Conservation (phyloP, 352 stramenopile species). For the Globisporangium barbulae region DNA sequence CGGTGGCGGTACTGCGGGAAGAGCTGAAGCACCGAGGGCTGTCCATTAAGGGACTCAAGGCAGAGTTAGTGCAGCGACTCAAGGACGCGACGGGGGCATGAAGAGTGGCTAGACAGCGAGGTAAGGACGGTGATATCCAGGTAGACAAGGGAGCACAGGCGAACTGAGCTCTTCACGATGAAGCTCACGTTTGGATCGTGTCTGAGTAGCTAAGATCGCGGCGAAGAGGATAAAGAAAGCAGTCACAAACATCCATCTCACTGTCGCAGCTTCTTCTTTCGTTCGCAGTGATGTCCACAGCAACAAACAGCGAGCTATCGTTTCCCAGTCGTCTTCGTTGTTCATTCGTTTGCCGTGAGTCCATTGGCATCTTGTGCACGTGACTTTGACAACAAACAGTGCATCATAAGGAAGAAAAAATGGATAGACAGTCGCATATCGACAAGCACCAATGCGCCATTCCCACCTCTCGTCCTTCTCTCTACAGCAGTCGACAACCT, state of each 20-base stretch:
- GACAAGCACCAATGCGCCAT: not conserved
- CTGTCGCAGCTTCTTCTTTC: not conserved
- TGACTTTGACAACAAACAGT: not conserved
- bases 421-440: not conserved
- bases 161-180: not conserved
- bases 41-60: constrained; percentile 81
- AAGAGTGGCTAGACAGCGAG: not conserved
- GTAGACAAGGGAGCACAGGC: not conserved
- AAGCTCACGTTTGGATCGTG: not conserved
- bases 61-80: constrained; percentile 75
- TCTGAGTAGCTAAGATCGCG: not conserved
- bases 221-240: not conserved
- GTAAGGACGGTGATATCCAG: not conserved
- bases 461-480: not conserved
- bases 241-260: not conserved
- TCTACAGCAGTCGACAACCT: constrained; percentile 3
- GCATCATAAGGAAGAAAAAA: not conserved
- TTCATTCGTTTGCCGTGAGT: too few relatives aligned
- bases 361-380: not conserved
- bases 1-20: constrained; percentile 61
- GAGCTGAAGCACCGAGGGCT: constrained; percentile 74
- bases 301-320: too few relatives aligned
- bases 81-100: constrained; percentile 46
- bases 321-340: too few relatives aligned
- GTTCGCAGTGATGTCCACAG: not conserved